Base-by-base conservation (phyloP, 2,329 filamentous ascomycete species). In the Bipolaris victoriae region DNA sequence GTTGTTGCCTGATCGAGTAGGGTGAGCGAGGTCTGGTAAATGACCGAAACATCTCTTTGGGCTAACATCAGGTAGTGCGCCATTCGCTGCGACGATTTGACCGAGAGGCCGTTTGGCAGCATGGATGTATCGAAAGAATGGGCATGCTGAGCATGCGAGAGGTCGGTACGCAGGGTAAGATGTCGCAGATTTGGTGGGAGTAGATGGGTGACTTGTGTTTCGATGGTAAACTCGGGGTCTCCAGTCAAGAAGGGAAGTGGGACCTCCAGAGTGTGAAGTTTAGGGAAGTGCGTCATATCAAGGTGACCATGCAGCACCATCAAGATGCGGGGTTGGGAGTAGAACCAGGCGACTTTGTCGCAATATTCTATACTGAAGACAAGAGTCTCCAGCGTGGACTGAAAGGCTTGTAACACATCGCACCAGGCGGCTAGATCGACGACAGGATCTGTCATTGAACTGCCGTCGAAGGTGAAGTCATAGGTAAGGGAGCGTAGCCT, bases 41-140 rank as follows among this genome's bases (percentile, higher is more conserved):
- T 63, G 36, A 67, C 69, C 1, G 65, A 65, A 4, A 68, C 46
- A 40, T 73, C 69, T 68, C 71, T 73, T 16, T 67, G 60, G 13
- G 68, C 70, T 5, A 58, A 62, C 43, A 58, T 58, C 0, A 49
- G 10, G 20, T 53, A 56, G 10, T 58, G 55, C 7, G 58, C 62
- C 31, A 70, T 61, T 1, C 53, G 55, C 50, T 60, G 50, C 3
- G 65, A 61, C 13, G 68, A 60, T 16, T 59, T 46, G 35, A 63
- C 63, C 2, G 65, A 64, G 3, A 67, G 50, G 1, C 52, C 54
- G 35, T 43, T 47, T 2, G 62, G 44, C 15, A 72, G 45, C 5
- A 65, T 61, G 0, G 65, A 68, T 2, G 56, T 50, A 33, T 70
- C 66, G 33, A 66, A 58, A 1, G 60, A 51, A 18, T 64, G 70